Conservation (phyloP, 1,139 yeast genomes). For the Zygoascus sp. region DNA sequence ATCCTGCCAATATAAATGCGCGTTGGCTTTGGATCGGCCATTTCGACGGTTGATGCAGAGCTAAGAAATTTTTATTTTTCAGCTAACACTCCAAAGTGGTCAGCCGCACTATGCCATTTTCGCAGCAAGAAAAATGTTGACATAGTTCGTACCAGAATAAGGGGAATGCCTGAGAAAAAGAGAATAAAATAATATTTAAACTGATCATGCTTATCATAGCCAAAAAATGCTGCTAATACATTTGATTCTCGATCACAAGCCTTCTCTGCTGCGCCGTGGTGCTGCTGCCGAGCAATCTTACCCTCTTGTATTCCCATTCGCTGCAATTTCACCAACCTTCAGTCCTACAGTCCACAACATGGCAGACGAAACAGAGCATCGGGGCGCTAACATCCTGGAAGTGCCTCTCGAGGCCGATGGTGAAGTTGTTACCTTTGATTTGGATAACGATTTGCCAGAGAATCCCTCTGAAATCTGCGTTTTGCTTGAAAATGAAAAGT, state of each 20-base stretch:
- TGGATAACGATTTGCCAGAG: slow-evolving; percentile 73
- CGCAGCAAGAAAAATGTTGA: background rate
- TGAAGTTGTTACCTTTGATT: slow-evolving; percentile 39
- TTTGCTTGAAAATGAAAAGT: slow-evolving; percentile 72
- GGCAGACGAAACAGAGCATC: background rate
- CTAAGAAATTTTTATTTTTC: background rate
- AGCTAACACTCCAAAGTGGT: background rate
- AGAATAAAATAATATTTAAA: too few relatives aligned
- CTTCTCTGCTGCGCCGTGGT: too few relatives aligned
- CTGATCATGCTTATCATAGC: too few relatives aligned
- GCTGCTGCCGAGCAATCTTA: too few relatives aligned
- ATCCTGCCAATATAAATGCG: slow-evolving; percentile 69
- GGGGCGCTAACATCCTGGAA: slow-evolving; percentile 33
- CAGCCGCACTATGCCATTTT: slow-evolving; percentile 1
- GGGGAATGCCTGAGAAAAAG: too few relatives aligned
- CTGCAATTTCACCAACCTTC: background rate
- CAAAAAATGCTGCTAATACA: too few relatives aligned
- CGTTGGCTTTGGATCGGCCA: background rate
- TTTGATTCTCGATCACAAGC: too few relatives aligned
- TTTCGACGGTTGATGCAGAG: background rate
- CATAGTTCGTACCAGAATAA: background rate
- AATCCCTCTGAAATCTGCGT: slow-evolving; percentile 79
- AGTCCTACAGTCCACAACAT: background rate
- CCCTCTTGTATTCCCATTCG: background rate
- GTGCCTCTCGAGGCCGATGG: slow-evolving; percentile 39